phyloP scores from a whole-genome alignment of 2,329 filamentous ascomycete genomes.

The Bipolaris cookei region DNA sequence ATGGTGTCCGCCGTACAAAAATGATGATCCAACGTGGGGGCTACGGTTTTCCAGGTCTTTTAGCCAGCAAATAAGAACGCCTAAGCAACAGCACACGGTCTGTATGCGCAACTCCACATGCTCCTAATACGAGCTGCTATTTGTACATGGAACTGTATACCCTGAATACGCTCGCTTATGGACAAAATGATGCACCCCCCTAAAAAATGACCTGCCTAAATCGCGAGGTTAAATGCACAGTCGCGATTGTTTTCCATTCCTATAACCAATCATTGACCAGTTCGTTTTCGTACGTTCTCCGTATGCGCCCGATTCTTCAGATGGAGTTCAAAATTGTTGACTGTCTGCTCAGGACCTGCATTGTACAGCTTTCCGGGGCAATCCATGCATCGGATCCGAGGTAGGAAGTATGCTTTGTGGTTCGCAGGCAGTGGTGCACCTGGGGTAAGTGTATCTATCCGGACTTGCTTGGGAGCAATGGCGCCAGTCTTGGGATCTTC shows the following conservation, averaged over 20 bases:
- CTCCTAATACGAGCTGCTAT: conserved; percentile 18
- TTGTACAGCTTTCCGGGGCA: conserved; percentile 95
- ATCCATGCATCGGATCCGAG: conserved; percentile 88
- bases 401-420: conserved; percentile 81
- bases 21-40: conserved; percentile 16
- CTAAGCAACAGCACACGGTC: conserved; percentile 33
- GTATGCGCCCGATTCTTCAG: conserved; percentile 79
- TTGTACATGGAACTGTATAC: conserved; percentile 28
- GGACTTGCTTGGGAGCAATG: conserved; percentile 56
- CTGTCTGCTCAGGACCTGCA: conserved; percentile 81
- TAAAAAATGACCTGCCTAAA: conserved; percentile 6
- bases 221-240: neutral
- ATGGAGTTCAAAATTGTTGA: conserved; percentile 92
- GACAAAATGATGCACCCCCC: conserved; percentile 15
- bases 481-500: conserved; percentile 63
- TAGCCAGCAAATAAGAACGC: conserved; percentile 39
- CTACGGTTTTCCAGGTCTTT: conserved; percentile 22
- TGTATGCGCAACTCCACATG: conserved; percentile 18
- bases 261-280: conserved; percentile 23
- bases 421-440: conserved; percentile 64
- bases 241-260: neutral
- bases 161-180: conserved; percentile 21
- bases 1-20: conserved; percentile 6
- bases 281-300: conserved; percentile 45
- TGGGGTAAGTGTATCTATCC: conserved; percentile 54